Evolutionary conservation across 2,329 filamentous ascomycete species (phyloP).

Genomic region (Pseudogymnoascus destructans): DNA sequence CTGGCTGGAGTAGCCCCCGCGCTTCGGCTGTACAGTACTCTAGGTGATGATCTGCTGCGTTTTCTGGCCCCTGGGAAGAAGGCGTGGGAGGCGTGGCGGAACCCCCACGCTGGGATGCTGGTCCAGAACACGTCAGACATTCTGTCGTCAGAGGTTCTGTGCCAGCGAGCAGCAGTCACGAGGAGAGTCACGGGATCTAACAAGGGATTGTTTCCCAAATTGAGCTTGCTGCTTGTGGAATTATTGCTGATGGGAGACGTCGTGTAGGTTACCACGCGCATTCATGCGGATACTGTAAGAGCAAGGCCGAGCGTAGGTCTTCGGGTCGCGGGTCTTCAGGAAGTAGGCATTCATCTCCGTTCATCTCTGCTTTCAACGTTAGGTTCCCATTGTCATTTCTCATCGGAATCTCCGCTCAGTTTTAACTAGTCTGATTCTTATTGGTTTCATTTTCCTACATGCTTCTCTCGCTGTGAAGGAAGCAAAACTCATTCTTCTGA

Average conservation of each 20-base stretch:
- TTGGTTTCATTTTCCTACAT: not conserved
- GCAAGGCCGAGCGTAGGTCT: slow-evolving; percentile 17
- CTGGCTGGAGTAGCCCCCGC: not conserved
- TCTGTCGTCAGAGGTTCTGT: not conserved
- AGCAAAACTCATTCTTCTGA: not conserved
- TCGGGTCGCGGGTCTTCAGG: not conserved
- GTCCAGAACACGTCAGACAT: not conserved
- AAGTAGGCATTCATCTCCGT: not conserved
- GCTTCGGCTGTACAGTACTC: not conserved
- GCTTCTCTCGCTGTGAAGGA: not conserved
- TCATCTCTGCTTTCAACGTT: not conserved
- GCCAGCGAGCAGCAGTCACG: not conserved
- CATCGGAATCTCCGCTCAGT: not conserved
- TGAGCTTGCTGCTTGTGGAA: not conserved
- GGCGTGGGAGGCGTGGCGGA: not conserved
- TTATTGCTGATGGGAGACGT: not conserved
- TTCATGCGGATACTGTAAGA: slow-evolving; percentile 21
- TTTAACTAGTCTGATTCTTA: not conserved
- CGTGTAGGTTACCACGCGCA: slow-evolving; percentile 4
- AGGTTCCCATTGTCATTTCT: not conserved
- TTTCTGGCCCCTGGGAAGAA: not conserved
- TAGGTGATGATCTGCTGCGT: not conserved
- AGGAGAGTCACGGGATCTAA: not conserved
- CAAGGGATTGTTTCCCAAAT: not conserved
- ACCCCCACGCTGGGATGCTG: not conserved